Evolutionary conservation across 805 yeast genomes (phyloP).

Genomic region (Barnettozyma salicaria): DNA sequence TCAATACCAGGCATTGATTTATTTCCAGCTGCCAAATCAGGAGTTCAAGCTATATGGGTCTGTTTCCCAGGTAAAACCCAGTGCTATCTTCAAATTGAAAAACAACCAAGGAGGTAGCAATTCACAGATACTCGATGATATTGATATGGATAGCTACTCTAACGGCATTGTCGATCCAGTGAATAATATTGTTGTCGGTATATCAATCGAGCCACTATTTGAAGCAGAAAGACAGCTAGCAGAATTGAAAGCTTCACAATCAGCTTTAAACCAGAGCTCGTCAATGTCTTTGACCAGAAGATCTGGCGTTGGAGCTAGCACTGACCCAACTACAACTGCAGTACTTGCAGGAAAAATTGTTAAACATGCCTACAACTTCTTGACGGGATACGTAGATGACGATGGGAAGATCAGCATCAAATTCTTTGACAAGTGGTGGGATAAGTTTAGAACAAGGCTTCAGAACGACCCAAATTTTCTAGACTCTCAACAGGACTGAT

Average conservation of each 20-base stretch:
- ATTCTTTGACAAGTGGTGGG: constrained; percentile 94
- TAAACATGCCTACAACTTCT: constrained; percentile 83
- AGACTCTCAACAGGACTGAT: constrained; percentile 37
- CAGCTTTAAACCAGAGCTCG: constrained; percentile 18
- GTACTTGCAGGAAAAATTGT: constrained; percentile 81
- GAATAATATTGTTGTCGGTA: constrained; percentile 55
- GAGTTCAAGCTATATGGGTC: constrained; percentile 66
- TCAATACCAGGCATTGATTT: constrained; percentile 74
- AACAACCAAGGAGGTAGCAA: constrained; percentile 34
- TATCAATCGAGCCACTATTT: constrained; percentile 77
- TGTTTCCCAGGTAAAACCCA: constrained; percentile 61
- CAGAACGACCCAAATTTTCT: constrained; percentile 79
- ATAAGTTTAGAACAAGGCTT: constrained; percentile 69
- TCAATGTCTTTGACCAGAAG: constrained; percentile 23
- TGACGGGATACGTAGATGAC: constrained; percentile 79
- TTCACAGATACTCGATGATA: constrained; percentile 44
- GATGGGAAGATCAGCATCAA: constrained; percentile 81
- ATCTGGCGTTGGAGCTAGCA: constrained; percentile 16
- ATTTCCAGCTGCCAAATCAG: constrained; percentile 60
- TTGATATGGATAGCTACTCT: constrained; percentile 43
- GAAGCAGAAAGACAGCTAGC: constrained; percentile 57
- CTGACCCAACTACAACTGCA: constrained; percentile 42
- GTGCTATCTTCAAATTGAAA: constrained; percentile 84
- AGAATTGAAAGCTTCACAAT: constrained; percentile 27
- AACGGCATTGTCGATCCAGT: constrained; percentile 22